phyloP scores from a whole-genome alignment of 352 stramenopile species.

The Pythium scleroteichum region DNA sequence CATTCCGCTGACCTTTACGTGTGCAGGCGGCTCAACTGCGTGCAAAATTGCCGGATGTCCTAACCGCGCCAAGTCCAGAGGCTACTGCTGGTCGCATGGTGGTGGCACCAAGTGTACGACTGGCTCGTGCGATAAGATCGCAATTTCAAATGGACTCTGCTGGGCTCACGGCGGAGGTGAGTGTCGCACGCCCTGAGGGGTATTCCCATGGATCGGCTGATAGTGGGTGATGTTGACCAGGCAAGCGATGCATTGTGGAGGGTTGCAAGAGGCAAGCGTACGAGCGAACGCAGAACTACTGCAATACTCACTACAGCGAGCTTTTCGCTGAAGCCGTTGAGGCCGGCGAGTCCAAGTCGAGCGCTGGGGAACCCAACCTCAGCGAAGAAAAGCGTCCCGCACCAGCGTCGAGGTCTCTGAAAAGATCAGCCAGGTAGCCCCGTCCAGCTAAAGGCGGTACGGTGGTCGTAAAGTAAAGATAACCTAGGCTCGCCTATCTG shows the following conservation, averaged over 20 bases:
- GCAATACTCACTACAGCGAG: slow-evolving; percentile 60
- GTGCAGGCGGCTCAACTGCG: slow-evolving; percentile 49
- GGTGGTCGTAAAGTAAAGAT: slow-evolving; percentile 3
- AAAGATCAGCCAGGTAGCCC: too few relatives aligned
- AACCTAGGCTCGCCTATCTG: too few relatives aligned
- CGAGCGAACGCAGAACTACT: slow-evolving; percentile 77
- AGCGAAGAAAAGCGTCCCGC: slow-evolving; percentile 7
- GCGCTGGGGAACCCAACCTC: neutral
- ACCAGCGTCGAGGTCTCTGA: neutral
- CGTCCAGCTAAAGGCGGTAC: too few relatives aligned
- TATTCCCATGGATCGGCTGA: neutral
- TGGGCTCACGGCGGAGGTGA: slow-evolving; percentile 71
- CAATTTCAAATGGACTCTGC: slow-evolving; percentile 75
- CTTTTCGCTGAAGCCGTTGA: slow-evolving; percentile 12
- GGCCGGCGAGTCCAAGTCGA: neutral
- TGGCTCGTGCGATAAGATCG: slow-evolving; percentile 71
- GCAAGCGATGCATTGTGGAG: slow-evolving; percentile 72
- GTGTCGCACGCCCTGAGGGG: neutral
- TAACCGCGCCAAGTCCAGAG: slow-evolving; percentile 85
- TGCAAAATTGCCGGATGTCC: slow-evolving; percentile 72
- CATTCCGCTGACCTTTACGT: slow-evolving; percentile 1
- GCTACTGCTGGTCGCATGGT: slow-evolving; percentile 85
- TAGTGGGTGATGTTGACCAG: slow-evolving; percentile 1
- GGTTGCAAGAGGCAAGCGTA: slow-evolving; percentile 74
- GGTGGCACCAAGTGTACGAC: slow-evolving; percentile 81